A percentile compares a stretch with the other conserved stretches of the same genome.
Evolutionary conservation across 345 rosid species (phyloP).

Genomic region (Pistacia vera): DNA sequence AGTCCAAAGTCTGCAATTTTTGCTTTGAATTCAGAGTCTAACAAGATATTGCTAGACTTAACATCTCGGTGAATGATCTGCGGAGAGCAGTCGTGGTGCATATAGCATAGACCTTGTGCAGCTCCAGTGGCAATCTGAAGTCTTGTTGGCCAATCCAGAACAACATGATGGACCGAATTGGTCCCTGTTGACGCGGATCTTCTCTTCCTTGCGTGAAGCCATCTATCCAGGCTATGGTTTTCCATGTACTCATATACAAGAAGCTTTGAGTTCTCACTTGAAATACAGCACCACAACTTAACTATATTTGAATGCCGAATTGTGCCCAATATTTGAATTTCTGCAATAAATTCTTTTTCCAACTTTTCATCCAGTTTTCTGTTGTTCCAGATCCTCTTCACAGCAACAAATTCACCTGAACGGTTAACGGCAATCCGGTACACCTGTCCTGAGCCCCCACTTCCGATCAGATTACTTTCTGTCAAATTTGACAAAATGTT

Average conservation of each 20-base stretch:
- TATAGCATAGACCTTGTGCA: constrained; percentile 83
- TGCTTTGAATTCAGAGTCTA: too few relatives aligned
- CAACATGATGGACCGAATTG: constrained; percentile 21
- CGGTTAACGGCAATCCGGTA: constrained; percentile 48
- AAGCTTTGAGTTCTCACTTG: constrained; percentile 80
- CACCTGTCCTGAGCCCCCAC: constrained; percentile 93
- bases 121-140: constrained; percentile 81
- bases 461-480: constrained; percentile 79
- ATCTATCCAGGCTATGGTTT: constrained; percentile 80
- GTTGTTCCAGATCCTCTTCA: constrained; percentile 76
- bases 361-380: constrained; percentile 51
- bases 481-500: constrained; percentile 61
- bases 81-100: constrained; percentile 83
- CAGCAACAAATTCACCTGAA: constrained; percentile 65
- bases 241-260: constrained; percentile 93
- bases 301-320: constrained; percentile 86
- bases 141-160: constrained; percentile 68
- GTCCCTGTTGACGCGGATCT: constrained; percentile 6
- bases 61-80: too few relatives aligned
- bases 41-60: too few relatives aligned
- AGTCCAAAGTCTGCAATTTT: too few relatives aligned
- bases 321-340: constrained; percentile 73
- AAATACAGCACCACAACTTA: constrained; percentile 82
- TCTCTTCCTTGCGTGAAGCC: constrained; percentile 76
- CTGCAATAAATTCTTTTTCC: constrained; percentile 78